A percentile compares a stretch with the other conserved stretches of the same genome.
Evolutionary conservation across 495 filamentous ascomycete genomes (phyloP).

Genomic region (Ramalina peruviana): DNA sequence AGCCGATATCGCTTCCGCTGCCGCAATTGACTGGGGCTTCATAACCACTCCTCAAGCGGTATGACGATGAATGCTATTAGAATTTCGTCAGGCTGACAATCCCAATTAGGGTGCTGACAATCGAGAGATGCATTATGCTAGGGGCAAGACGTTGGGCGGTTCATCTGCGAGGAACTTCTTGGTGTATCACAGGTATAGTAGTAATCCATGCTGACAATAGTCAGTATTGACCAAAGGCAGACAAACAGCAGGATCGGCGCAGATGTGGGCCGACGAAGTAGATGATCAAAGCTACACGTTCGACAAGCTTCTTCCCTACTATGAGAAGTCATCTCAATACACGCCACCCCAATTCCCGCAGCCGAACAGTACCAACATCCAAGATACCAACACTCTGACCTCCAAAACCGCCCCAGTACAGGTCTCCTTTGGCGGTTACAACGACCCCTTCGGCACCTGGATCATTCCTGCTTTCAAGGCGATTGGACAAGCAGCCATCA

Average conservation of each 20-base stretch:
- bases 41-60: constrained; percentile 11
- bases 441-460: constrained; percentile 24
- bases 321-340: constrained; percentile 35
- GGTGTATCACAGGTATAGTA: constrained; percentile 21
- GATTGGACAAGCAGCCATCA: constrained; percentile 21
- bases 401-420: constrained; percentile 19
- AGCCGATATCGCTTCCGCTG: constrained; percentile 16
- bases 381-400: constrained; percentile 19
- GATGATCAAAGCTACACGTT: constrained; percentile 41
- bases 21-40: constrained; percentile 38
- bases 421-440: constrained; percentile 22
- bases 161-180: constrained; percentile 17
- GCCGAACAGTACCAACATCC: constrained; percentile 29
- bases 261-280: constrained; percentile 43
- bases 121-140: constrained; percentile 25
- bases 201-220: neutral
- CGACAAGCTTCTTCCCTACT: constrained; percentile 39
- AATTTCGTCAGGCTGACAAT: constrained; percentile 25
- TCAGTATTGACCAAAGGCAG: neutral
- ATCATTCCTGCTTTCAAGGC: constrained; percentile 16
- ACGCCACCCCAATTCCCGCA: constrained; percentile 30
- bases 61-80: neutral
- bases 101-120: constrained; percentile 19
- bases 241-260: constrained; percentile 28
- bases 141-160: constrained; percentile 18